A percentile compares a stretch with the other conserved stretches of the same genome.
These are phyloP conservation scores for Carallia brachiata DNA, from an alignment of 345 rosid genomes.

Conservation along the genomic window DNA sequence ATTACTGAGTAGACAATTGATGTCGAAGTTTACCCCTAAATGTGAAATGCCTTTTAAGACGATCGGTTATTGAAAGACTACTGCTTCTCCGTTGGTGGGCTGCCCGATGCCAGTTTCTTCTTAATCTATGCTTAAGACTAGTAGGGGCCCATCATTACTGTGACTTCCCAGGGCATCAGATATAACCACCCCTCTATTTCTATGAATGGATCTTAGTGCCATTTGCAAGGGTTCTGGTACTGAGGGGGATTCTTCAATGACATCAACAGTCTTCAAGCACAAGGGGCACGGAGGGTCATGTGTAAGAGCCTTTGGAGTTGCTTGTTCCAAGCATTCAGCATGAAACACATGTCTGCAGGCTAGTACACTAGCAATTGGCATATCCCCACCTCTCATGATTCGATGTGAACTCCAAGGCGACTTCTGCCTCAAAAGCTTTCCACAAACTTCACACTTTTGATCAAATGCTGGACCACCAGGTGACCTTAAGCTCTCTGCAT, in stretches of 20 bases:
- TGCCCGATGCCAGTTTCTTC: slow-evolving; percentile 37
- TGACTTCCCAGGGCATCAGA: slow-evolving; percentile 40
- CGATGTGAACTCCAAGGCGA: slow-evolving; percentile 87
- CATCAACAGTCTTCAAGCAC: slow-evolving; percentile 52
- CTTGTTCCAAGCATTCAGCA: slow-evolving; percentile 87
- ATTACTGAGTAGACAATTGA: slow-evolving; percentile 24
- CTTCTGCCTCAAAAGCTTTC: slow-evolving; percentile 59
- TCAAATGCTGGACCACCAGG: slow-evolving; percentile 28
- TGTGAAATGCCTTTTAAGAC: slow-evolving; percentile 48
- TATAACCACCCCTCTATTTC: slow-evolving; percentile 44
- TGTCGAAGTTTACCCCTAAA: slow-evolving; percentile 28
- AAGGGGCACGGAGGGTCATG: slow-evolving; percentile 75
- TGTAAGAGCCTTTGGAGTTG: slow-evolving; percentile 56
- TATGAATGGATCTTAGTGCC: slow-evolving; percentile 60
- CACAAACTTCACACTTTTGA: slow-evolving; percentile 73
- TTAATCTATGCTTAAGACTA: slow-evolving; percentile 33
- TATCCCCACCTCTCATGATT: slow-evolving; percentile 64
- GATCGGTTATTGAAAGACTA: slow-evolving; percentile 44
- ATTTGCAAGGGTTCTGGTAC: slow-evolving; percentile 59
- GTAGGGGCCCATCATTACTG: slow-evolving; percentile 26
- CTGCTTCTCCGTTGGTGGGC: slow-evolving; percentile 21
- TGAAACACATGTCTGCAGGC: slow-evolving; percentile 84
- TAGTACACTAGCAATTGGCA: slow-evolving; percentile 75
- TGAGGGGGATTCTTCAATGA: slow-evolving; percentile 42
- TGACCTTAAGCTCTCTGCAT: slow-evolving; percentile 33